phyloP scores from a whole-genome alignment of 306 rosid species.

The Pyrus communis region DNA sequence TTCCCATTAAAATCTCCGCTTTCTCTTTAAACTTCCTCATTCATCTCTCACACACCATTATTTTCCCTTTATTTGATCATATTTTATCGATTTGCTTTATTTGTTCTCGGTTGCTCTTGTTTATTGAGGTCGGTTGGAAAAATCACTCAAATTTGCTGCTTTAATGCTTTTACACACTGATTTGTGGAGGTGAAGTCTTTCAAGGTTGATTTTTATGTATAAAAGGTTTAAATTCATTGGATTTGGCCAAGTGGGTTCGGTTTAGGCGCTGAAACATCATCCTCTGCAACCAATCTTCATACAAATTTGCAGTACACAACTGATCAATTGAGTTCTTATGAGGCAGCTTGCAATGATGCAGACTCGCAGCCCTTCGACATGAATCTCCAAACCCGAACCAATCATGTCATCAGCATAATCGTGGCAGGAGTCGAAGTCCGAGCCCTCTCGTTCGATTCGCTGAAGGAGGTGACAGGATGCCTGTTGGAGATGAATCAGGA shows the following conservation, averaged over 20 bases:
- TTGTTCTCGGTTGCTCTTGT: constrained; percentile 24
- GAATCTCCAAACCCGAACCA: constrained; percentile 63
- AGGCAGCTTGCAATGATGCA: constrained; percentile 75
- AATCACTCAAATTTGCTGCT: constrained; percentile 2
- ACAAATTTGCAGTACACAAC: constrained; percentile 44
- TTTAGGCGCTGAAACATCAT: constrained; percentile 2
- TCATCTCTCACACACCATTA: constrained; percentile 4
- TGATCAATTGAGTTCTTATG: constrained; percentile 59
- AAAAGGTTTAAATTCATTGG: constrained; percentile 1
- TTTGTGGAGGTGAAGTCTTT: neutral
- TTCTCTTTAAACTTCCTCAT: constrained; percentile 56
- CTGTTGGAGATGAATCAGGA: constrained; percentile 93
- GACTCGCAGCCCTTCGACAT: constrained; percentile 72
- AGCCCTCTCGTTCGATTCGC: constrained; percentile 72
- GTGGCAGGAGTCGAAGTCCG: constrained; percentile 82
- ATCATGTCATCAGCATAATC: constrained; percentile 67
- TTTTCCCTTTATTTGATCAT: constrained; percentile 5
- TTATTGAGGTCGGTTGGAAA: neutral
- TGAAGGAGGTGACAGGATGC: constrained; percentile 73
- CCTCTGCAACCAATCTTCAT: constrained; percentile 31
- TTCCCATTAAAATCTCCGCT: constrained; percentile 24
- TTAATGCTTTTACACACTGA: neutral
- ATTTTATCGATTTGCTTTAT: constrained; percentile 2
- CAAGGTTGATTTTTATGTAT: neutral
- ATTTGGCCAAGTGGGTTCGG: constrained; percentile 11